Conservation (phyloP, 2,329 filamentous ascomycete species). For the Cladophialophora bantiana region DNA sequence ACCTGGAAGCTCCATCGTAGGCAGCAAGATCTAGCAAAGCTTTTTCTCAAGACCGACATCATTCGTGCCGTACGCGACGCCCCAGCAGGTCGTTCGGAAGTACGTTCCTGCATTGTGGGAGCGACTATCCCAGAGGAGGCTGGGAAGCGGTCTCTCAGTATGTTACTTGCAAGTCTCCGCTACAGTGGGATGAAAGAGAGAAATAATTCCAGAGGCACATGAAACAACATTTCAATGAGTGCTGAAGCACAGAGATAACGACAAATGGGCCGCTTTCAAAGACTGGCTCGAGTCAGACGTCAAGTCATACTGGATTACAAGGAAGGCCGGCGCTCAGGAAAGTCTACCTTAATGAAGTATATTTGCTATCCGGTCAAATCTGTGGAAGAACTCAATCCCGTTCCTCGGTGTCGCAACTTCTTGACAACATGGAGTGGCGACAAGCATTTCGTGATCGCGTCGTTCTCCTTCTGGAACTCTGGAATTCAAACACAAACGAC, state of each 20-base stretch:
- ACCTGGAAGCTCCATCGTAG: neutral
- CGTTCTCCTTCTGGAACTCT: slow-evolving; percentile 44
- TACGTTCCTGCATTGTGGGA: neutral
- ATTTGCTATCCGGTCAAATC: neutral
- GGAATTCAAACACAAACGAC: slow-evolving; percentile 37
- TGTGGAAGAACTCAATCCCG: neutral
- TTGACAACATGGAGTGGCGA: slow-evolving; percentile 9
- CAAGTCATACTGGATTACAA: slow-evolving; percentile 35
- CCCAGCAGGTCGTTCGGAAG: neutral
- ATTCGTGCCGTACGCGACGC: slow-evolving; percentile 1
- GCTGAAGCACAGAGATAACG: slow-evolving; percentile 8
- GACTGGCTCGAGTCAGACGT: slow-evolving; percentile 28
- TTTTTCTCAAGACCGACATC: neutral
- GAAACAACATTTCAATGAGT: slow-evolving; percentile 29
- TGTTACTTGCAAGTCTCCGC: neutral
- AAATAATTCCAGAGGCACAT: slow-evolving; percentile 19
- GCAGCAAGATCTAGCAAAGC: neutral
- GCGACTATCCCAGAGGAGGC: neutral
- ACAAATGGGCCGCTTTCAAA: slow-evolving; percentile 4
- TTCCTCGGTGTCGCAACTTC: slow-evolving; percentile 17
- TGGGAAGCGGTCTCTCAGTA: neutral
- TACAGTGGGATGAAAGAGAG: neutral
- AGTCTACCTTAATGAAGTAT: slow-evolving; percentile 38
- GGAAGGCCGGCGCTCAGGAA: slow-evolving; percentile 38
- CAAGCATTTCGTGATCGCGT: slow-evolving; percentile 32